These are phyloP conservation scores for Aechmea fasciata DNA, from an alignment of 176 grass and related monocot species.

Conservation along the genomic window DNA sequence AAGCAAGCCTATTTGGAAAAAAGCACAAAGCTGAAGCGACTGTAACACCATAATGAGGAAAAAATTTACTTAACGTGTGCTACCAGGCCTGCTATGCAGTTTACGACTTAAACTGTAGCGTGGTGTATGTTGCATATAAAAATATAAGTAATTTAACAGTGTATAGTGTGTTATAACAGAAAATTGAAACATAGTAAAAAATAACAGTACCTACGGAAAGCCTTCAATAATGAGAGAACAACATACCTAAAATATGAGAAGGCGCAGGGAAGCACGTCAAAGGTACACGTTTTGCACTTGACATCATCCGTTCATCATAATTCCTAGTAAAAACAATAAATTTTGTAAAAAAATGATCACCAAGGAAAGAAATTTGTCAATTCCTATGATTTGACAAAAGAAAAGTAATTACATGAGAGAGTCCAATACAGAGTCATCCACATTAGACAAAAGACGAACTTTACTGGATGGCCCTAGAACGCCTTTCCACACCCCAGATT, in stretches of 20 bases:
- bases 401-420: slow-evolving; percentile 57
- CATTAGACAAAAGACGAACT: slow-evolving; percentile 66
- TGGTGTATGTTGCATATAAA: no score
- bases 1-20: no score
- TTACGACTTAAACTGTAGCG: no score
- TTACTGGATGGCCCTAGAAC: slow-evolving; percentile 41
- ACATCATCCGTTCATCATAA: slow-evolving; percentile 18
- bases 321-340: slow-evolving; percentile 32
- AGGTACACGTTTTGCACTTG: slow-evolving; percentile 9
- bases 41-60: no score
- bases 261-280: slow-evolving; percentile 19
- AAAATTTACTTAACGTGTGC: no score
- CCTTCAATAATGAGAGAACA: no score
- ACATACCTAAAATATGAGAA: slow-evolving; percentile 20
- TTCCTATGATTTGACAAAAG: slow-evolving; percentile 2
- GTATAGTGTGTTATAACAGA: no score
- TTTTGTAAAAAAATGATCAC: slow-evolving; percentile 12
- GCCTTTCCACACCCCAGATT: slow-evolving; percentile 66
- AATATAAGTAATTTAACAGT: no score
- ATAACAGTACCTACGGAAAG: no score
- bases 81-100: no score
- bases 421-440: slow-evolving; percentile 44
- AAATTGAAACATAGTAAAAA: no score
- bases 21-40: no score
- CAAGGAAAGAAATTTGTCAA: slow-evolving; percentile 1